phyloP scores from a whole-genome alignment of 495 filamentous ascomycete species.

The Eremomyces bilateralis region DNA sequence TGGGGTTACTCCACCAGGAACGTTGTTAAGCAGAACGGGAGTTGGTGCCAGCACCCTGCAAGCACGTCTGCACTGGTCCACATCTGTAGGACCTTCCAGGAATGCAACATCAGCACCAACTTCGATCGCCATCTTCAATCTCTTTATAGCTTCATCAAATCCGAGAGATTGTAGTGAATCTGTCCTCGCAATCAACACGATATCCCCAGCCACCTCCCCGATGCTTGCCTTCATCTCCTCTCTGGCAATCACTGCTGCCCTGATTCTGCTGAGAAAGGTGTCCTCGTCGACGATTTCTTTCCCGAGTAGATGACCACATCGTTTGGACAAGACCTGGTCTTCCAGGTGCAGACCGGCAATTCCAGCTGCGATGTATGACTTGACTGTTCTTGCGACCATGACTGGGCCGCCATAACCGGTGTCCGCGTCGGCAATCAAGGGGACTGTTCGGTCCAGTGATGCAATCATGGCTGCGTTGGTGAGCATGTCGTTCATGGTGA shows the following conservation, averaged over 20 bases:
- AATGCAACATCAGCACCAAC: slow-evolving; percentile 42
- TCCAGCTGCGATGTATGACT: slow-evolving; percentile 41
- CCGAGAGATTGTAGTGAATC: slow-evolving; percentile 42
- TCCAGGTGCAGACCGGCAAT: slow-evolving; percentile 53
- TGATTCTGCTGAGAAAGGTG: slow-evolving; percentile 32
- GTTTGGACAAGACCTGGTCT: slow-evolving; percentile 46
- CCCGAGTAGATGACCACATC: slow-evolving; percentile 19
- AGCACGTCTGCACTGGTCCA: slow-evolving; percentile 29
- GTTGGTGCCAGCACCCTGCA: slow-evolving; percentile 32
- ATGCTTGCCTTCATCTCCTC: slow-evolving; percentile 17
- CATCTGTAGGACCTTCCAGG: slow-evolving; percentile 37
- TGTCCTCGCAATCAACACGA: slow-evolving; percentile 48
- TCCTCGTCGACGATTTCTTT: slow-evolving; percentile 36
- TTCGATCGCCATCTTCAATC: slow-evolving; percentile 32
- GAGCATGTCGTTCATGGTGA: slow-evolving; percentile 41
- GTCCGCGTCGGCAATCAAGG: slow-evolving; percentile 52
- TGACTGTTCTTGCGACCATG: slow-evolving; percentile 40
- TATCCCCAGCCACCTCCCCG: slow-evolving; percentile 27
- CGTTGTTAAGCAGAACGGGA: slow-evolving; percentile 42
- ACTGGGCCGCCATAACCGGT: slow-evolving; percentile 21
- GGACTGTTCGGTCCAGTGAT: slow-evolving; percentile 31
- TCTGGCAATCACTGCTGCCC: slow-evolving; percentile 20
- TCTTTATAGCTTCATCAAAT: slow-evolving; percentile 35
- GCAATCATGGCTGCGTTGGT: slow-evolving; percentile 45
- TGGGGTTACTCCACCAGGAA: slow-evolving; percentile 37